Conservation (phyloP, 805 yeast species). For the Maudiozyma barnettii region DNA sequence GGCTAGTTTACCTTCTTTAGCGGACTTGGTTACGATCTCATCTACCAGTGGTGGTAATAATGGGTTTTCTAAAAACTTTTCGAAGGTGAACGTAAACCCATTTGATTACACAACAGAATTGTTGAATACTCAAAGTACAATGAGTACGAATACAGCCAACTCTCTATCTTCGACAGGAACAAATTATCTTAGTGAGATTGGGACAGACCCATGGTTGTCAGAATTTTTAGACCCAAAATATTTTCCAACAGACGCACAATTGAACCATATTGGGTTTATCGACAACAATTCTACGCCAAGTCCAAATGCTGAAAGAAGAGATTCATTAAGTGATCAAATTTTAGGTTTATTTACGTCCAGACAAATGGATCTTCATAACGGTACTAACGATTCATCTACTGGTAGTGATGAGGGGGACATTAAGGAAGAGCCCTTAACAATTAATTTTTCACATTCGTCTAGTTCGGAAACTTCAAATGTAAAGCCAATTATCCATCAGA, state of each 20-base stretch:
- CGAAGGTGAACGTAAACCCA: constrained; percentile 26
- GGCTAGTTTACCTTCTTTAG: constrained; percentile 30
- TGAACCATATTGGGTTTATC: constrained; percentile 48
- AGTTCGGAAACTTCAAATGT: not conserved
- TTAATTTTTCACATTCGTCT: constrained; percentile 1
- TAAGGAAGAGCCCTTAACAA: constrained; percentile 1
- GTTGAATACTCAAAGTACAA: not conserved
- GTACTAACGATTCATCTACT: constrained; percentile 10
- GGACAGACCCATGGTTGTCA: constrained; percentile 8
- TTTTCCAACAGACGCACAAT: constrained; percentile 27
- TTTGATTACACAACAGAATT: constrained; percentile 20
- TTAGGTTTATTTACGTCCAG: constrained; percentile 52
- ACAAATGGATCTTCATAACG: constrained; percentile 48
- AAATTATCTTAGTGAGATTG: not conserved
- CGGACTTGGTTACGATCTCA: constrained; percentile 34
- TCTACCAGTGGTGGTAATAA: constrained; percentile 34
- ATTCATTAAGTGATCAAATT: constrained; percentile 33
- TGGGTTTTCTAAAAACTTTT: constrained; percentile 24
- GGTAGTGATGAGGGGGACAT: not conserved
- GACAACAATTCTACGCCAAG: constrained; percentile 1
- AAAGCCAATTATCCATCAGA: not conserved
- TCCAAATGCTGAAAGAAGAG: not conserved
- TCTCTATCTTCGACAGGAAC: not conserved
- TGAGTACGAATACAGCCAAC: not conserved
- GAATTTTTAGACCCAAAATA: constrained; percentile 4